Conservation (phyloP, 2,329 filamentous ascomycete genomes). For the Bipolaris oryzae region DNA sequence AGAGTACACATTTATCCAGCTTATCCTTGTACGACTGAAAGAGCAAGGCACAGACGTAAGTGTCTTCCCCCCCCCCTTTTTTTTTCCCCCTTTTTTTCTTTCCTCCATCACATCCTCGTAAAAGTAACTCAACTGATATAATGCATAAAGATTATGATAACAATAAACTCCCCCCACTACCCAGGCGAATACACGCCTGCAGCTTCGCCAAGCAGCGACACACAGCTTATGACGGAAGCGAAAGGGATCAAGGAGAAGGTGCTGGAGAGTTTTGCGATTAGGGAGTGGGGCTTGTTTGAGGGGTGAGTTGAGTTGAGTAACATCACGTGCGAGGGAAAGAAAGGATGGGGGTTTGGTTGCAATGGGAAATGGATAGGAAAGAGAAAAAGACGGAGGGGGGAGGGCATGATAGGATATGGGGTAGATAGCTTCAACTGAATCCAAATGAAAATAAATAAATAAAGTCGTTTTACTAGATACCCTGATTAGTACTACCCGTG, state of each 20-base stretch:
- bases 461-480: no score
- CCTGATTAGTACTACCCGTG: no score
- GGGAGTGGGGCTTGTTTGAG: constrained; percentile 78
- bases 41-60: constrained; percentile 70
- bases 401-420: no score
- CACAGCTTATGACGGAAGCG: constrained; percentile 65
- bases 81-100: no score
- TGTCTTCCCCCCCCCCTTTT: background rate
- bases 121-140: background rate
- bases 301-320: constrained; percentile 11
- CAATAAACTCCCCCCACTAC: constrained; percentile 86
- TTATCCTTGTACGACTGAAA: constrained; percentile 78
- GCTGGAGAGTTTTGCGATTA: constrained; percentile 75
- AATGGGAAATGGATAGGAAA: no score
- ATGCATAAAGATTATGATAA: constrained; percentile 76
- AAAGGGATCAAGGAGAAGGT: constrained; percentile 72
- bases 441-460: no score
- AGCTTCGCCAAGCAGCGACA: constrained; percentile 61
- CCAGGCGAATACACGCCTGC: constrained; percentile 74
- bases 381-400: no score
- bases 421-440: no score
- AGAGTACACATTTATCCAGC: constrained; percentile 73
- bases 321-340: background rate
- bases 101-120: no score
- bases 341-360: no score